A percentile compares a stretch with the other conserved stretches of the same genome.
Conservation (phyloP, 129 eudicot genomes). For the Flaveria bidentis region DNA sequence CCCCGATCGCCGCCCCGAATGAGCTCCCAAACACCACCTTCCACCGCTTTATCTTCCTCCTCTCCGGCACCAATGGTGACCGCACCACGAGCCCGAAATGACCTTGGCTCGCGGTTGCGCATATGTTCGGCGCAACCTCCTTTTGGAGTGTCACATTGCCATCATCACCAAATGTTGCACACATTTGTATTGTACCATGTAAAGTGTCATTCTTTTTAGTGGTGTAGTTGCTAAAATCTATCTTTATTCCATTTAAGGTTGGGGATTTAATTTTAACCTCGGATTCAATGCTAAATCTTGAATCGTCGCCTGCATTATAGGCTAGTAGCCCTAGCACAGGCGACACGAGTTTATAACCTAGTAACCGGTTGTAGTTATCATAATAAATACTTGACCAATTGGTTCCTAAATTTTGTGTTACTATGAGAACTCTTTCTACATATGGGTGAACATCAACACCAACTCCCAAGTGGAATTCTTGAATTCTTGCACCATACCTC, state of each 20-base stretch:
- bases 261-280: constrained; percentile 56
- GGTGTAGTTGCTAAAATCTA: constrained; percentile 60
- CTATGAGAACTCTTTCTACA: constrained; percentile 65
- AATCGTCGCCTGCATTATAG: constrained; percentile 60
- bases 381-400: constrained; percentile 83
- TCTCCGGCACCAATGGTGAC: constrained; percentile 50
- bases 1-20: constrained; percentile 77
- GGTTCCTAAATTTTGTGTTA: constrained; percentile 68
- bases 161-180: constrained; percentile 73
- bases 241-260: constrained; percentile 49
- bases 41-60: constrained; percentile 63
- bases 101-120: constrained; percentile 58
- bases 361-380: constrained; percentile 46
- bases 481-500: constrained; percentile 73
- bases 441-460: constrained; percentile 67
- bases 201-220: constrained; percentile 28
- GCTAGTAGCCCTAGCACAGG: constrained; percentile 87
- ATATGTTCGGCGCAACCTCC: constrained; percentile 52
- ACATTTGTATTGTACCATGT: constrained; percentile 49
- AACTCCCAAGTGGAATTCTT: constrained; percentile 53
- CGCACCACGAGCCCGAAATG: constrained; percentile 81
- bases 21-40: constrained; percentile 69
- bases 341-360: constrained; percentile 71
- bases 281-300: constrained; percentile 41
- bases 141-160: constrained; percentile 72